Conservation (phyloP, 73 alveolate species). For the Paramecium sonneborni region DNA sequence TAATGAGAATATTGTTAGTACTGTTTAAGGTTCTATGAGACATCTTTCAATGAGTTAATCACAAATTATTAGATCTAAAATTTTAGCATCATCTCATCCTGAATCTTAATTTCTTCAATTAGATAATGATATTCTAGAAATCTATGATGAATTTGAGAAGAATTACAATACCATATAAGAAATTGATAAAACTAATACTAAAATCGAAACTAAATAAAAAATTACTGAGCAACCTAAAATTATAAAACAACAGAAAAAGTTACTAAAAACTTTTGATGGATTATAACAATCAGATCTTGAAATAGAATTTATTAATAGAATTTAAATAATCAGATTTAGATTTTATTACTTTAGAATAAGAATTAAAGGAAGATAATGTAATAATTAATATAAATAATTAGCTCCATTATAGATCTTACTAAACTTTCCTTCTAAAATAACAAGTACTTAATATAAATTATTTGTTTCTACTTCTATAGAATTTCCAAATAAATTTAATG, state of each 20-base stretch:
- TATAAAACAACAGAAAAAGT: neutral
- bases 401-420: neutral
- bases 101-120: neutral
- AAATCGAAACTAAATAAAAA: neutral
- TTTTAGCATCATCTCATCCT: neutral
- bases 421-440: neutral
- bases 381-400: neutral
- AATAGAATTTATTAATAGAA: neutral
- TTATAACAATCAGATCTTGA: neutral
- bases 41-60: neutral
- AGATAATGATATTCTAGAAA: neutral
- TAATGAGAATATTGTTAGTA: neutral
- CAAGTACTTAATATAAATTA: neutral
- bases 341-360: conserved; percentile 8
- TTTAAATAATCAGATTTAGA: neutral
- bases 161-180: neutral
- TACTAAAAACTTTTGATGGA: neutral
- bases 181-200: neutral
- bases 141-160: conserved; percentile 8
- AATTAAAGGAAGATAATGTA: neutral
- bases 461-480: neutral
- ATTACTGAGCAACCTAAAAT: neutral
- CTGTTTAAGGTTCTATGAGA: neutral
- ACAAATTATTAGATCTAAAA: neutral
- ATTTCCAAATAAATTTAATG: conserved; percentile 34